Evolutionary conservation across 345 rosid genomes (phyloP).

Genomic region (Hevea brasiliensis): DNA sequence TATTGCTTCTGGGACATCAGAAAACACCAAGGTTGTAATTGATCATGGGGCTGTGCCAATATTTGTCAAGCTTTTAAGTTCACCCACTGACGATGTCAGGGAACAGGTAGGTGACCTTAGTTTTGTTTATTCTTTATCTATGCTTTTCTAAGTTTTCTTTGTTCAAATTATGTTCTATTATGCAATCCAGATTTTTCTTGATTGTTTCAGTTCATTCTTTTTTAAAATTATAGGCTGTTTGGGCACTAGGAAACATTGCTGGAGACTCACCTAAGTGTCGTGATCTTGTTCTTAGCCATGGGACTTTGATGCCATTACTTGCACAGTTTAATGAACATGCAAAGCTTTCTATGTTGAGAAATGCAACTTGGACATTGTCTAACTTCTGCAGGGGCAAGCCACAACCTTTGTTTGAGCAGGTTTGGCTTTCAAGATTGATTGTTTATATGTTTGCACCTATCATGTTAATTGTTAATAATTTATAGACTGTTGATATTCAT

Average conservation of each 20-base stretch:
- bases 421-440: background rate
- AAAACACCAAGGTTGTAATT: constrained; percentile 28
- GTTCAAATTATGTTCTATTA: background rate
- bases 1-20: constrained; percentile 37
- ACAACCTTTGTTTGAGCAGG: constrained; percentile 38
- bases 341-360: constrained; percentile 34
- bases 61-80: constrained; percentile 25
- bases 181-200: background rate
- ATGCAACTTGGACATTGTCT: constrained; percentile 36
- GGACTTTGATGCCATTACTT: constrained; percentile 28
- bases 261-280: constrained; percentile 37
- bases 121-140: background rate
- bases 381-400: constrained; percentile 41
- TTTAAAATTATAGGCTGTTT: constrained; percentile 24
- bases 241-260: constrained; percentile 38
- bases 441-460: background rate
- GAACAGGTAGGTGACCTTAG: constrained; percentile 25
- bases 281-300: constrained; percentile 28
- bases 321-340: constrained; percentile 31
- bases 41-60: constrained; percentile 35
- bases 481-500: background rate
- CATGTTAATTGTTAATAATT: background rate
- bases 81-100: constrained; percentile 29
- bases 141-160: background rate
- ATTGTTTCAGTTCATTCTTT: background rate